Evolutionary conservation across 2,329 filamentous ascomycete genomes (phyloP), one percentile per base, ranked within the genome.

Genomic region (Alternaria brassicicola): DNA sequence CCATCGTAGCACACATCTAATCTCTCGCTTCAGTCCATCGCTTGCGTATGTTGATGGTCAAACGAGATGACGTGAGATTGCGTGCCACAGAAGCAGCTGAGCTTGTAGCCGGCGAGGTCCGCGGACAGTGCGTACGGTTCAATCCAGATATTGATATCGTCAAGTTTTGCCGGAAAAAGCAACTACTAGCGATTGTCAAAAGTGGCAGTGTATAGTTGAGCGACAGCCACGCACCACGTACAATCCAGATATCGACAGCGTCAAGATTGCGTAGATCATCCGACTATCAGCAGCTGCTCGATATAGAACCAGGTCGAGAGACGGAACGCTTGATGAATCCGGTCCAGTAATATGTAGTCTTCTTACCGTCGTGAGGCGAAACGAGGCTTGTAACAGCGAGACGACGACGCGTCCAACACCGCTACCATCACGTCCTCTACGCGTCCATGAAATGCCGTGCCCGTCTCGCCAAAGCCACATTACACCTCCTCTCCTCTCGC

Each of bases 1-100:
- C 15, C 36, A n/a, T 28, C 30, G 43, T 53, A 30, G 19, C 45
- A 55, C 55, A 54, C 46, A 45, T 38, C 49, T 50, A 13, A 50
- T 51, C 55, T 45, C 46, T 28, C 9, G 43, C 43, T 13, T 30
- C 39, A n/a, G 6, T 6, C 10, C 4, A 15, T 23, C 15, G 13
- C 15, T 46, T 25, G 17, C 35, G 13, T 33, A 46, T 17, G 35
- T 12, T 36, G 15, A 25, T 17, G 12, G 30, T 23, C 17, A 26
- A 38, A 42, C 43, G 33, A 23, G 45, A 28, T 23, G 35, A 23
- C 8, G 25, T 31, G 17, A 43, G 19, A 38, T 55, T n/a, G 51
- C 38, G 51, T 49, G 23, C 15, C 21, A 46, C 39, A 25, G 30
- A 21, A 28, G 35, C 10, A 43, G 31, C 13, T 25, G 28, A 47